Evolutionary conservation across 1,284 basidiomycete genomes (phyloP).

Genomic region (Amylostereum areolatum): DNA sequence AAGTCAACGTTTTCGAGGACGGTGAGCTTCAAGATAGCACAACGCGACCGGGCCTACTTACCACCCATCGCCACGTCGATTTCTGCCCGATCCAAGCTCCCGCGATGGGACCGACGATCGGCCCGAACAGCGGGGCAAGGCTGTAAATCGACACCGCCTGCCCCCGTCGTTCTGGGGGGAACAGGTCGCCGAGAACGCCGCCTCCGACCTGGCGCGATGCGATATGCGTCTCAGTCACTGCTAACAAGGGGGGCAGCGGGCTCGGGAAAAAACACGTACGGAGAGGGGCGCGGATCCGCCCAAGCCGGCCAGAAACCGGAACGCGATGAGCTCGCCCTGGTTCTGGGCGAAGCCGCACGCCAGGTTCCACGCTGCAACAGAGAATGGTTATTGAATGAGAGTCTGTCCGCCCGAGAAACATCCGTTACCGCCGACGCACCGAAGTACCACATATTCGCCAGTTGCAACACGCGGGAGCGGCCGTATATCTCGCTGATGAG

Average conservation of each 20-base stretch:
- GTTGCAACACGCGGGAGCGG: constrained; percentile 31
- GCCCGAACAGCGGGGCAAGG: constrained; percentile 56
- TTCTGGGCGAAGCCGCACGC: constrained; percentile 59
- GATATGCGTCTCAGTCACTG: too few species aligned
- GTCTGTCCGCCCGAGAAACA: too few species aligned
- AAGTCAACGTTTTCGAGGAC: too few species aligned
- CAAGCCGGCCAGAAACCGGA: constrained; percentile 56
- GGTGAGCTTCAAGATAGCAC: too few species aligned
- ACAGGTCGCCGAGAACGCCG: constrained; percentile 68
- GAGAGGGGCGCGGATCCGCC: constrained; percentile 58
- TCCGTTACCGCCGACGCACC: constrained; percentile 34
- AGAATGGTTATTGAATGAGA: background rate
- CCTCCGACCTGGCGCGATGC: constrained; percentile 53
- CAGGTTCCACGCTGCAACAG: constrained; percentile 14
- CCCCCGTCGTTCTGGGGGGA: constrained; percentile 61
- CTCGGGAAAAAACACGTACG: constrained; percentile 23
- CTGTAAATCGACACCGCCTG: constrained; percentile 66
- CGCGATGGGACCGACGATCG: constrained; percentile 49
- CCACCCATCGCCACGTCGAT: constrained; percentile 60
- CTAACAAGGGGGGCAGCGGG: background rate
- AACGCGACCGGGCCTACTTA: too few species aligned
- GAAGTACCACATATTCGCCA: constrained; percentile 47
- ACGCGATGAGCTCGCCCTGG: constrained; percentile 49
- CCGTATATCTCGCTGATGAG: constrained; percentile 47
- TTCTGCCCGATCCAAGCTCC: constrained; percentile 26